phyloP scores from a whole-genome alignment of 2,329 filamentous ascomycete species.

The Diatrype stigma region DNA sequence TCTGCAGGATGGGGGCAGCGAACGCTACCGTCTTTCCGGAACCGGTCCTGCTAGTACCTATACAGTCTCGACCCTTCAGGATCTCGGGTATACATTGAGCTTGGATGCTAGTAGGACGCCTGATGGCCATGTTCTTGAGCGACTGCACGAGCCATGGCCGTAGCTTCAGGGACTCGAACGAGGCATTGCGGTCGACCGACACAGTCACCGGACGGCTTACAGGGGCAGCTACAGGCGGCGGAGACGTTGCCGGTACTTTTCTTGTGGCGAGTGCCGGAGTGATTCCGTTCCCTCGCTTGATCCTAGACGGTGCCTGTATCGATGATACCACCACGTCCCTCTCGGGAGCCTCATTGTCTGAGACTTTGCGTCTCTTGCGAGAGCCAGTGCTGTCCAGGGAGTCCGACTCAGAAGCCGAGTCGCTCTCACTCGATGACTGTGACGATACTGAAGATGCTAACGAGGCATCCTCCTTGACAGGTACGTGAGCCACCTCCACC shows the following conservation, averaged over 20 bases:
- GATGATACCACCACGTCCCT: conserved; percentile 36
- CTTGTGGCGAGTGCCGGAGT: conserved; percentile 11
- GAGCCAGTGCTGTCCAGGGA: conserved; percentile 37
- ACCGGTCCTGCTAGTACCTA: conserved; percentile 90
- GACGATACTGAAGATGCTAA: conserved; percentile 6
- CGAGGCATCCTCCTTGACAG: conserved; percentile 16
- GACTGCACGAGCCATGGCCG: conserved; percentile 86
- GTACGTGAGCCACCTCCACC: conserved; percentile 7
- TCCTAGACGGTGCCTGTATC: conserved; percentile 49
- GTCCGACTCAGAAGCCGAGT: conserved; percentile 38
- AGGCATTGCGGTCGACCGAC: conserved; percentile 53
- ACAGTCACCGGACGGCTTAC: conserved; percentile 34
- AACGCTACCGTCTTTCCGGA: conserved; percentile 98
- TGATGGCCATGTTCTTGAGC: conserved; percentile 73
- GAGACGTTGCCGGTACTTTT: conserved; percentile 8
- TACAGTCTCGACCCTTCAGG: conserved; percentile 84
- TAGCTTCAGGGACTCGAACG: conserved; percentile 69
- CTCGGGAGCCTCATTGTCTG: conserved; percentile 26
- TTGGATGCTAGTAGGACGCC: conserved; percentile 86
- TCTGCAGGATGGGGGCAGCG: conserved; percentile 87
- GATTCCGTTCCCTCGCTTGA: conserved; percentile 36
- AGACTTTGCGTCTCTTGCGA: conserved; percentile 32
- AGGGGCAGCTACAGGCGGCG: conserved; percentile 10
- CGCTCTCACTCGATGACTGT: conserved; percentile 12
- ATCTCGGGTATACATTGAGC: conserved; percentile 91